Base-by-base conservation (phyloP, 208 protist species). In the Strigomonas culicis region DNA sequence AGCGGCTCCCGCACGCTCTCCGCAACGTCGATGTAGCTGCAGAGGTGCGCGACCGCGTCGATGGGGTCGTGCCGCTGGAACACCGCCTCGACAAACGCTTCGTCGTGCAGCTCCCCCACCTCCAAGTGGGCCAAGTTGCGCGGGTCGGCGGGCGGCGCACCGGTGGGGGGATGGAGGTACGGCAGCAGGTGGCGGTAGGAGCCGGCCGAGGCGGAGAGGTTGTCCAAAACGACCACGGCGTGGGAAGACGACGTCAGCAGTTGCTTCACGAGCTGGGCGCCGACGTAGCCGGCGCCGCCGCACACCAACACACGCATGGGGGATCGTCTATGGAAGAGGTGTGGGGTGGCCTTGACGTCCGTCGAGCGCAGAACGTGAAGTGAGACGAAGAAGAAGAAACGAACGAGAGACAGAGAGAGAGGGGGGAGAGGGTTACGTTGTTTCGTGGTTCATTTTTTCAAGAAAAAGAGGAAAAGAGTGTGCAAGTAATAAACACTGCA, bases 201-300 rank as follows among this genome's bases (percentile, higher is more conserved):
- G 63, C 82, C 80, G 86, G 98, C 72, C 11, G 56, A 68, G 1
- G 79, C 82, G 56, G 79, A 75, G 0, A 99, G 77, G 65, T 83
- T 97, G 72, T 99, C 98, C 7, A 97, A 70, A 15, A 99, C 86
- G 49, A 98, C 75, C 8, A 99, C 95, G 19, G 85, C 66, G 65
- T 97, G 93, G 7, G 73, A 64, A 0, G 74, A 80, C 21, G 68
- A 60, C 10, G 88, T 77, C 13, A 98, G 69, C 10, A 99, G 67
- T 69, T 97, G 84, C 6, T 98, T 70, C 13, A 95, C 84, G 34
- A 97, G 97, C 69, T 99, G 98, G 22, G 78, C 92, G 1, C 98
- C 98, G 67, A 99, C 99, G 79, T 98, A 99, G 8, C 98, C 98
- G 21, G 96, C 93, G 19, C 98, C 98, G 44, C 98, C 98, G 64